Percentiles rank a stretch among this genome's conserved stretches.
Conservation (phyloP, 2,329 filamentous ascomycete species). For the Aspergillus tubingensis region DNA sequence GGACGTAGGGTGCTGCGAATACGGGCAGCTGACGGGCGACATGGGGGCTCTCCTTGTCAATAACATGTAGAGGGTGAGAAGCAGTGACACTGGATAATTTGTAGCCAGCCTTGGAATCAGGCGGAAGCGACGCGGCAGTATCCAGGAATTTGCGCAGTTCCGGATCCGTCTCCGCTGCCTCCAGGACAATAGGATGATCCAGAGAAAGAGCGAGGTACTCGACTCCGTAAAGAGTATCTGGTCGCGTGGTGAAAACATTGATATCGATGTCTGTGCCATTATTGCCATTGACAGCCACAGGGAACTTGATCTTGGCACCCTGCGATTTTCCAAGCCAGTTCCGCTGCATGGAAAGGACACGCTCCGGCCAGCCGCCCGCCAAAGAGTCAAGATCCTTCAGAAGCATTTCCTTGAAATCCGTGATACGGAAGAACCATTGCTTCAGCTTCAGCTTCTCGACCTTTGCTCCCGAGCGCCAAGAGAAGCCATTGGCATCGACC, state of each 20-base stretch:
- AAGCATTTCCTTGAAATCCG: conserved; percentile 71
- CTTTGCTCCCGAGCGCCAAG: conserved; percentile 83
- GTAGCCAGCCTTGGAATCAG: conserved; percentile 66
- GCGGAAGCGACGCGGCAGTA: conserved; percentile 53
- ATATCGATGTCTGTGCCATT: conserved; percentile 48
- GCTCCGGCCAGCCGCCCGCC: conserved; percentile 74
- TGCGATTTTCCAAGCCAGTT: conserved; percentile 85
- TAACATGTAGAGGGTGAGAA: conserved; percentile 64
- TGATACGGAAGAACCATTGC: conserved; percentile 90
- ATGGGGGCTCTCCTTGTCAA: conserved; percentile 51
- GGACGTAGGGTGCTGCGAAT: conserved; percentile 80
- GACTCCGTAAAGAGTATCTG: conserved; percentile 83
- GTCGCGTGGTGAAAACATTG: conserved; percentile 79
- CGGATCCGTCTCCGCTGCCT: conserved; percentile 60
- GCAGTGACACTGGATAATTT: conserved; percentile 63
- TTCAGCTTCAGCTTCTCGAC: conserved; percentile 77
- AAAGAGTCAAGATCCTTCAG: conserved; percentile 70
- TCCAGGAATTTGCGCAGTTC: conserved; percentile 70
- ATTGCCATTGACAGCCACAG: conserved; percentile 49
- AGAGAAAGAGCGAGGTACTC: conserved; percentile 81
- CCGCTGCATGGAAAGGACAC: conserved; percentile 77
- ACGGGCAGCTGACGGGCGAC: conserved; percentile 62
- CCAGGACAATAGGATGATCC: conserved; percentile 67
- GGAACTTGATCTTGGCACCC: conserved; percentile 73
- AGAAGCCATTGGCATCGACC: conserved; percentile 80